Base-by-base conservation (phyloP, 371 early-diverging fungal genomes). In the Smittium culicis region DNA sequence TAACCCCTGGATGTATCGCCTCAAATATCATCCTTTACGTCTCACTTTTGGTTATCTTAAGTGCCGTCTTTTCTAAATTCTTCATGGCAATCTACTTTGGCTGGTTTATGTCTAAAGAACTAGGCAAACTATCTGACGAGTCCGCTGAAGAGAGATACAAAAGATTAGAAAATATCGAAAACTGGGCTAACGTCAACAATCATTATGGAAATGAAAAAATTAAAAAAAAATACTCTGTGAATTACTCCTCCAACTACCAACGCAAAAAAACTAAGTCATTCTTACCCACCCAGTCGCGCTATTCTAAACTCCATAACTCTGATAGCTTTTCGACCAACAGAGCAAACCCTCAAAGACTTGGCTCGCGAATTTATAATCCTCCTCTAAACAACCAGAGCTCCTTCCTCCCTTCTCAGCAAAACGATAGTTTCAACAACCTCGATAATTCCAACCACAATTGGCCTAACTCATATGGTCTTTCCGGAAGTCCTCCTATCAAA, bases 21-120 rank as follows among this genome's bases (percentile, higher is more conserved):
- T 84, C 89, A 5, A 86, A 89, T 71, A 86, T 90, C 55, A 83
- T 87, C 16, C 77, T 89, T 1, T 89, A 84, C 72, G 80, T 87
- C 8, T 88, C 89, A 16, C 77, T 91, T 27, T 81, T 86, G 30
- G 85, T 91, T 58, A 89, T 90, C 67, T 70, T 91, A 29, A 84
- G 88, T 35, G 86, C 88, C 0, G 90, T 92, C 27, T 62, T 90
- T 71, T 84, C 84, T 70, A 88, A 87, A 69, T 92, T 92, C 76
- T 76, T 88, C 54, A 75, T 92, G 79, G 90, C 93, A 0, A 71
- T 92, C 29, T 79, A 88, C 45, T 92, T 92, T 81, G 88, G 87
- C 14, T 92, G 91, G 91, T 81, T 85, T 54, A 73, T 89, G 54
- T 82, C 85, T 1, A 85, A 84, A 79, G 79, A 85, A 34, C 74